Percentiles rank a stretch among this genome's conserved stretches.
Evolutionary conservation across 805 yeast species (phyloP).

Genomic region (Wickerhamiella musiphila): DNA sequence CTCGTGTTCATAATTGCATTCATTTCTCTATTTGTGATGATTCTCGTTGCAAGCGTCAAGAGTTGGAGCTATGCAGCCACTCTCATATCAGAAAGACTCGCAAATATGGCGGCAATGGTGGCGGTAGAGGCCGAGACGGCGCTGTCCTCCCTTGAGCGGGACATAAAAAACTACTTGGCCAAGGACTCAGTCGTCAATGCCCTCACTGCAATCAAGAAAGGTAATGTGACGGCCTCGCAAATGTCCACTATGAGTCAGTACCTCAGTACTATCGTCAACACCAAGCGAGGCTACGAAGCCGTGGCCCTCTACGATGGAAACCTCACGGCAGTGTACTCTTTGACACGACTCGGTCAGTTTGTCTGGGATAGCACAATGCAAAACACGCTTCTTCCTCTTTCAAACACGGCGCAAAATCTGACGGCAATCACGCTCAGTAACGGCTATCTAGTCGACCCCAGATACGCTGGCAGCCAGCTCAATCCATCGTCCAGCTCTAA

Average conservation of each 20-base stretch:
- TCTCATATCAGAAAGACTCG: slow-evolving; percentile 9
- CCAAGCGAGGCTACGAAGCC: slow-evolving; percentile 5
- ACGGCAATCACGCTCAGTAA: no score
- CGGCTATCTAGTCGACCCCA: no score
- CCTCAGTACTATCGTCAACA: slow-evolving; percentile 5
- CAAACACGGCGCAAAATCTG: no score
- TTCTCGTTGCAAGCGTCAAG: slow-evolving; percentile 6
- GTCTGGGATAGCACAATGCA: no score
- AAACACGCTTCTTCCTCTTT: no score
- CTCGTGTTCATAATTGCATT: slow-evolving; percentile 8
- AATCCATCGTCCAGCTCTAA: no score
- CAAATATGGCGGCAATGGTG: slow-evolving; percentile 10
- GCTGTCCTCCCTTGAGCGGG: slow-evolving; percentile 1
- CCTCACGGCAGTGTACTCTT: slow-evolving; percentile 3
- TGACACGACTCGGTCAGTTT: no score
- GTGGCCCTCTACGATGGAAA: slow-evolving; percentile 7
- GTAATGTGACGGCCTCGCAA: slow-evolving; percentile 6
- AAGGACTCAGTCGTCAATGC: slow-evolving; percentile 5
- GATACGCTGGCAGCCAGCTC: no score
- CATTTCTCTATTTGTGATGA: slow-evolving; percentile 8
- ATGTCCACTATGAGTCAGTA: slow-evolving; percentile 4
- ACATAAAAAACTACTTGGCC: slow-evolving; percentile 1
- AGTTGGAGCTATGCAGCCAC: slow-evolving; percentile 6
- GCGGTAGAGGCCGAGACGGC: slow-evolving; percentile 9
- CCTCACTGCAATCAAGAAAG: slow-evolving; percentile 4